Conservation (phyloP, 2,329 filamentous ascomycete genomes). For the Clonostachys chloroleuca region DNA sequence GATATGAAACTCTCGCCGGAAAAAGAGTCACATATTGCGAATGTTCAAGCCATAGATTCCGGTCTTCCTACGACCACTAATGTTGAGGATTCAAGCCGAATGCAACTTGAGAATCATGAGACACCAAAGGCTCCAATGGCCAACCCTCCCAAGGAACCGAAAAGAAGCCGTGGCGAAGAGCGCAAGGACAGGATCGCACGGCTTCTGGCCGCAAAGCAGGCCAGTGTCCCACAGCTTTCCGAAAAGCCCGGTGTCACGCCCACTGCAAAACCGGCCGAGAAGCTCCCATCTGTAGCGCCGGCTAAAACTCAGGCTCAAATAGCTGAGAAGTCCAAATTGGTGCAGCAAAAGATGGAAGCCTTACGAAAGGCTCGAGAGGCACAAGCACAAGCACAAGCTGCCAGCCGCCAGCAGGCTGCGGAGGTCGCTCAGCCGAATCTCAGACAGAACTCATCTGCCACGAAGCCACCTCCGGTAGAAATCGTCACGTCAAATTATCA, state of each 20-base stretch:
- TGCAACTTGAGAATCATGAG: too few relatives aligned
- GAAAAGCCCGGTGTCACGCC: too few relatives aligned
- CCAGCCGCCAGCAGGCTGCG: constrained; percentile 1
- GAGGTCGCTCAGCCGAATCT: constrained; percentile 1
- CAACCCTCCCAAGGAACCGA: neutral
- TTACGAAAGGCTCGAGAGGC: constrained; percentile 55
- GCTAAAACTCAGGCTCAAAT: constrained; percentile 19
- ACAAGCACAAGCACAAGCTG: constrained; percentile 13
- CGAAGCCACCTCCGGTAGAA: neutral
- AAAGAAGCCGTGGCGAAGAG: constrained; percentile 39
- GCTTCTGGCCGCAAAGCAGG: constrained; percentile 67
- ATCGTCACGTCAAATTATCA: neutral
- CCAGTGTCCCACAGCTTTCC: constrained; percentile 33
- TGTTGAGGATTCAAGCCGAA: too few relatives aligned
- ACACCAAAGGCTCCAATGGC: neutral
- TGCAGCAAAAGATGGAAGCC: constrained; percentile 76
- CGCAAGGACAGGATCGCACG: constrained; percentile 75
- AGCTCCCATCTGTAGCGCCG: constrained; percentile 27
- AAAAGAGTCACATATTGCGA: too few relatives aligned
- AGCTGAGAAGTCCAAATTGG: constrained; percentile 66
- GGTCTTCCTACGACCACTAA: too few relatives aligned
- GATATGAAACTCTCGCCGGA: constrained; percentile 13
- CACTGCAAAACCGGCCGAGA: too few relatives aligned
- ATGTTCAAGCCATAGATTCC: too few relatives aligned
- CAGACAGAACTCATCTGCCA: neutral